phyloP scores from a whole-genome alignment of 2,329 filamentous ascomycete species.

The Pseudogymnoascus sp. region DNA sequence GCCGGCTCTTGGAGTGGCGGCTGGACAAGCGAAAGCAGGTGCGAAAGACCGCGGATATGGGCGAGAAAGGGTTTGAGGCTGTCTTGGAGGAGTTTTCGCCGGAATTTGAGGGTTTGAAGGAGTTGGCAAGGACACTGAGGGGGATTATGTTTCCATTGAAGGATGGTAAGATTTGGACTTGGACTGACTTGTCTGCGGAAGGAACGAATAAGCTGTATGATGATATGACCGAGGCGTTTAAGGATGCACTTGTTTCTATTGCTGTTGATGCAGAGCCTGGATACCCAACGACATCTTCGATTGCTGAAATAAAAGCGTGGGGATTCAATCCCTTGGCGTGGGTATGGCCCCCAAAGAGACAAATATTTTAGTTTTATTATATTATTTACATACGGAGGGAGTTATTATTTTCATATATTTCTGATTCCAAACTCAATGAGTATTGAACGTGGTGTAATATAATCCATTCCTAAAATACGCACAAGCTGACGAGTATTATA shows the following conservation, averaged over 20 bases:
- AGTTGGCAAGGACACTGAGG: constrained; percentile 15
- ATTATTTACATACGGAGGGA: too few relatives aligned
- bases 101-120: constrained; percentile 17
- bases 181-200: constrained; percentile 17
- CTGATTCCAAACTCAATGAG: too few relatives aligned
- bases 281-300: not conserved
- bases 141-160: constrained; percentile 17
- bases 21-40: constrained; percentile 12
- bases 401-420: too few relatives aligned
- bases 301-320: not conserved
- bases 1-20: constrained; percentile 18
- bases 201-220: constrained; percentile 17
- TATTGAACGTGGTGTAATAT: too few relatives aligned
- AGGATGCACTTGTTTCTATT: not conserved
- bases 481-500: too few relatives aligned
- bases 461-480: too few relatives aligned
- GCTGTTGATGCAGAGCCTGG: not conserved
- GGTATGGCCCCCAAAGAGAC: too few relatives aligned
- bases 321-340: too few relatives aligned
- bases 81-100: constrained; percentile 18
- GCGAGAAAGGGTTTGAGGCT: constrained; percentile 12
- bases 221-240: constrained; percentile 13
- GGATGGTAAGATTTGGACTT: constrained; percentile 17
- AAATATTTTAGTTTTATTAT: too few relatives aligned
- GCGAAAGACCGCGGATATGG: not conserved